Percentiles rank a stretch among this genome's conserved stretches.
Conservation (phyloP, 192 early-diverging fungal species). For the Diversispora eburnea region DNA sequence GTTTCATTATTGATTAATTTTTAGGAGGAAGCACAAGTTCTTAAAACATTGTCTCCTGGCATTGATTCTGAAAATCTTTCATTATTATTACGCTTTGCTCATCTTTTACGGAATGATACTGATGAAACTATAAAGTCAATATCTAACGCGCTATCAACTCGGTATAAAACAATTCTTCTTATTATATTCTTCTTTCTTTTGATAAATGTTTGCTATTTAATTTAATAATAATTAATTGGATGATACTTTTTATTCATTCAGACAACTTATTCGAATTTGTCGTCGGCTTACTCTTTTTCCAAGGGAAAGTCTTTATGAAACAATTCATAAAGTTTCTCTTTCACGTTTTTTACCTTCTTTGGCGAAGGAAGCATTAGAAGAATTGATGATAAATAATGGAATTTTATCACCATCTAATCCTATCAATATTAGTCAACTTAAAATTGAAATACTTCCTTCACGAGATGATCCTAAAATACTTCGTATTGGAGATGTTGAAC, state of each 20-base stretch:
- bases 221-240: background rate
- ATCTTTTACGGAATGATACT: slow-evolving; percentile 52
- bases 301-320: slow-evolving; percentile 57
- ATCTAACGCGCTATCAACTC: slow-evolving; percentile 62
- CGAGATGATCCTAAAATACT: slow-evolving; percentile 45
- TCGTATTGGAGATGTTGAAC: slow-evolving; percentile 51
- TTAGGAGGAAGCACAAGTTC: slow-evolving; percentile 48
- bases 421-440: slow-evolving; percentile 35
- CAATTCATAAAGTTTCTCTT: slow-evolving; percentile 64
- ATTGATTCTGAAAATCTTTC: slow-evolving; percentile 43
- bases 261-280: slow-evolving; percentile 72
- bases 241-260: slow-evolving; percentile 19
- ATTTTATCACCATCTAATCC: slow-evolving; percentile 44
- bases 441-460: slow-evolving; percentile 51
- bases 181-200: background rate
- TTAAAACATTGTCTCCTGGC: slow-evolving; percentile 51
- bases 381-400: slow-evolving; percentile 51
- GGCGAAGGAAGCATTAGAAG: slow-evolving; percentile 61
- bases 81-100: slow-evolving; percentile 53
- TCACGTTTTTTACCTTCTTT: slow-evolving; percentile 70
- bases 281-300: slow-evolving; percentile 60
- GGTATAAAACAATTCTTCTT: slow-evolving; percentile 33
- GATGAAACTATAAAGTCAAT: slow-evolving; percentile 58
- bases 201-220: background rate
- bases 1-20: background rate